These are phyloP conservation scores for Fusarium sp. DNA, from an alignment of 2,329 filamentous ascomycete genomes.

Conservation along the genomic window DNA sequence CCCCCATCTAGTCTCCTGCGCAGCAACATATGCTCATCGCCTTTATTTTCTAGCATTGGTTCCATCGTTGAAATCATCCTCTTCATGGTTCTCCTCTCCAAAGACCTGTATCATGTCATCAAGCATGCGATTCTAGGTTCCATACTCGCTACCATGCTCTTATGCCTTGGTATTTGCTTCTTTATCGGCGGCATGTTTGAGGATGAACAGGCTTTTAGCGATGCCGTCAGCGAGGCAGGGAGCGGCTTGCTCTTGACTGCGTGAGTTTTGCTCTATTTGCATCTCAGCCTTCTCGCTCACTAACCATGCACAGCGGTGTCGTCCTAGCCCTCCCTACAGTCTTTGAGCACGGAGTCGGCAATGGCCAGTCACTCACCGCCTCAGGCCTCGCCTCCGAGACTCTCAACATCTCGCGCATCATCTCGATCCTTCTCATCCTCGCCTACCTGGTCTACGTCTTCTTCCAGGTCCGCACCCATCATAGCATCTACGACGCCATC, in stretches of 20 bases:
- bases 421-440: slow-evolving; percentile 74
- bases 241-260: slow-evolving; percentile 80
- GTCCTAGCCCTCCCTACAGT: slow-evolving; percentile 59
- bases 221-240: slow-evolving; percentile 80
- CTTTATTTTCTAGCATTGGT: slow-evolving; percentile 58
- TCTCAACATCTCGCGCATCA: slow-evolving; percentile 73
- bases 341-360: slow-evolving; percentile 60
- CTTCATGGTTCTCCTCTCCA: slow-evolving; percentile 76
- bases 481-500: slow-evolving; percentile 78
- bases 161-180: slow-evolving; percentile 84
- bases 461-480: slow-evolving; percentile 81
- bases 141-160: slow-evolving; percentile 80
- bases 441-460: slow-evolving; percentile 73
- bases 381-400: slow-evolving; percentile 60
- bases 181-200: slow-evolving; percentile 76
- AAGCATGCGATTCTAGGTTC: slow-evolving; percentile 85
- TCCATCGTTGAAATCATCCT: slow-evolving; percentile 84
- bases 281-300: slow-evolving; percentile 43
- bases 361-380: slow-evolving; percentile 31
- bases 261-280: slow-evolving; percentile 60
- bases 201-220: slow-evolving; percentile 75
- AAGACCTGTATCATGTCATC: slow-evolving; percentile 72
- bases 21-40: neutral
- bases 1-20: too few species aligned
- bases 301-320: slow-evolving; percentile 46